These are phyloP conservation scores for Salix udensis DNA, from an alignment of 345 rosid species.

Conservation along the genomic window DNA sequence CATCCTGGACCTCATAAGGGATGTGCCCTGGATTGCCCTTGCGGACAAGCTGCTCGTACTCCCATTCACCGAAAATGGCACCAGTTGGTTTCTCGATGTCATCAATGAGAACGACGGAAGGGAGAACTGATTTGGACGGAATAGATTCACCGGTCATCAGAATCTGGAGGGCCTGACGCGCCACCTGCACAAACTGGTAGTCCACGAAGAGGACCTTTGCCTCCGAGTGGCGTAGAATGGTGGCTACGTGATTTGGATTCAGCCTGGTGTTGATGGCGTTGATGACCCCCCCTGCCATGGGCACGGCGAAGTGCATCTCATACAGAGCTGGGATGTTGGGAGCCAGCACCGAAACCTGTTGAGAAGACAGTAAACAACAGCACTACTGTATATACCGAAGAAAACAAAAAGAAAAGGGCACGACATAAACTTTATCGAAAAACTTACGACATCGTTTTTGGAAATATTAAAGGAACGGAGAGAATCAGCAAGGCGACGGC, in stretches of 20 bases:
- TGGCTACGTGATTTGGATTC: conserved; percentile 55
- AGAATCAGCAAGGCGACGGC: conserved; percentile 60
- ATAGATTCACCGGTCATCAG: conserved; percentile 11
- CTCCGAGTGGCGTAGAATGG: conserved; percentile 60
- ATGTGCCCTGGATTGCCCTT: conserved; percentile 35
- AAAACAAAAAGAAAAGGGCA: background rate
- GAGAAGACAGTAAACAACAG: background rate
- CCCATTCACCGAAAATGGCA: conserved; percentile 39
- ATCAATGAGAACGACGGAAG: conserved; percentile 48
- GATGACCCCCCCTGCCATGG: conserved; percentile 76
- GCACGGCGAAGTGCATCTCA: conserved; percentile 88
- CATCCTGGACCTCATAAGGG: conserved; percentile 31
- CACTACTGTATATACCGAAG: background rate
- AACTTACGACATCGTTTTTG: conserved; percentile 50
- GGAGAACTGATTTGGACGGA: conserved; percentile 10
- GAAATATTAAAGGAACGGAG: conserved; percentile 49
- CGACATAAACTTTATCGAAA: background rate
- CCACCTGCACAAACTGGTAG: conserved; percentile 41
- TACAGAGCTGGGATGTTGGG: conserved; percentile 81
- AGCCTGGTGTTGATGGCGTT: conserved; percentile 76
- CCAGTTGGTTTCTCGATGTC: conserved; percentile 53
- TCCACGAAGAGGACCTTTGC: conserved; percentile 68
- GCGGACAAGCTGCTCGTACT: conserved; percentile 53
- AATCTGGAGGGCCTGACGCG: conserved; percentile 45
- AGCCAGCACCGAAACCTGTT: conserved; percentile 74